A percentile compares a stretch with the other conserved stretches of the same genome.
Conservation (phyloP, 148 eudicot species). For the Rhododendron williamsianum region DNA sequence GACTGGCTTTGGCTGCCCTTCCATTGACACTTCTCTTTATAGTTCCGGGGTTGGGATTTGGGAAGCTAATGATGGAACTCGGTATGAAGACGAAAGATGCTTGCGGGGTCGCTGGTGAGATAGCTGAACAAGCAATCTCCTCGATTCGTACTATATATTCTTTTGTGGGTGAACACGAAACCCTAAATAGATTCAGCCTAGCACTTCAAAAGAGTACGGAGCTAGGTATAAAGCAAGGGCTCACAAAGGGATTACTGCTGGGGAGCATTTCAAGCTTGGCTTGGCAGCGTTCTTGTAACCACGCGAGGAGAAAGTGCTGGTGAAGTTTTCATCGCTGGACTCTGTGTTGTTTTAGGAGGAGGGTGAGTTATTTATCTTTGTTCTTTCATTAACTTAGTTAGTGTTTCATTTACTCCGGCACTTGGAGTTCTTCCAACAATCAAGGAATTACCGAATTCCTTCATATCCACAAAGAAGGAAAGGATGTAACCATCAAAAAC, state of each 20-base stretch:
- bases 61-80: not conserved
- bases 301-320: conserved; percentile 4
- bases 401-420: not conserved
- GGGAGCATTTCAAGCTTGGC: conserved; percentile 12
- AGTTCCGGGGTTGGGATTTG: not conserved
- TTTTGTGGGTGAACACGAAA: conserved; percentile 6
- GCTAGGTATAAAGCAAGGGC: conserved; percentile 16
- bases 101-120: conserved; percentile 3
- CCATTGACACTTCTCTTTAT: not conserved
- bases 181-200: not conserved
- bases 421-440: not conserved
- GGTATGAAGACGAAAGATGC: conserved; percentile 10
- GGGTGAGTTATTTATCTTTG: conserved; percentile 5
- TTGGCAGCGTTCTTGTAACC: conserved; percentile 9
- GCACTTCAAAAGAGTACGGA: conserved; percentile 5
- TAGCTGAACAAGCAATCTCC: conserved; percentile 19
- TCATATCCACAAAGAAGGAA: not conserved
- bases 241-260: conserved; percentile 12
- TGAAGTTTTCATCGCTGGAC: not conserved
- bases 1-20: not conserved
- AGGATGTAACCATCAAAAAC: not conserved
- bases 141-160: conserved; percentile 12
- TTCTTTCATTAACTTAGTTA: not conserved
- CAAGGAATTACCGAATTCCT: not conserved
- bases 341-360: conserved; percentile 7